phyloP scores from a whole-genome alignment of 345 rosid genomes.

The Populus davidiana region DNA sequence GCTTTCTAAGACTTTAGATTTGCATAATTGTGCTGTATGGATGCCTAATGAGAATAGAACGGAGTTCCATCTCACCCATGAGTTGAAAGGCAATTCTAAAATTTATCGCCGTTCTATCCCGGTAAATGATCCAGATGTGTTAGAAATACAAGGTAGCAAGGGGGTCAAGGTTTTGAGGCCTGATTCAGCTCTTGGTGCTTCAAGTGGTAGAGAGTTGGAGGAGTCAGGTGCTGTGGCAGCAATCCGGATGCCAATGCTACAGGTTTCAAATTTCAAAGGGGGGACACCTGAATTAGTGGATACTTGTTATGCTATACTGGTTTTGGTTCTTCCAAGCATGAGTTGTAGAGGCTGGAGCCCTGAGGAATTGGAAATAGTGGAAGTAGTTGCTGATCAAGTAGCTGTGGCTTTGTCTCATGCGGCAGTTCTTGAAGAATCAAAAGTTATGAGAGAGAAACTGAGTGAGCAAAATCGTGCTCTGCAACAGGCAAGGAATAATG shows the following conservation, averaged over 20 bases:
- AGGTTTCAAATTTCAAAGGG: conserved; percentile 76
- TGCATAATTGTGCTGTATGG: conserved; percentile 87
- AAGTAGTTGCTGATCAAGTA: conserved; percentile 97
- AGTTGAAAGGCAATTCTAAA: conserved; percentile 48
- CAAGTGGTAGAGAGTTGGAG: conserved; percentile 56
- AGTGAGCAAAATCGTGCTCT: conserved; percentile 67
- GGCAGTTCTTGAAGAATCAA: conserved; percentile 91
- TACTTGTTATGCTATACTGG: conserved; percentile 74
- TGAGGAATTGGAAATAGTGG: conserved; percentile 76
- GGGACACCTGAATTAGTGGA: conserved; percentile 82
- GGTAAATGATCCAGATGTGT: conserved; percentile 55
- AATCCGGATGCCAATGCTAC: conserved; percentile 89
- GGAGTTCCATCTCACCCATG: conserved; percentile 72
- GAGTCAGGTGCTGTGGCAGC: conserved; percentile 82
- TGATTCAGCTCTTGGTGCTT: conserved; percentile 64
- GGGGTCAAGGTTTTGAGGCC: conserved; percentile 62
- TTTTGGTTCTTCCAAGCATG: conserved; percentile 64
- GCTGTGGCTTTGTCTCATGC: conserved; percentile 98
- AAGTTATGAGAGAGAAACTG: conserved; percentile 76
- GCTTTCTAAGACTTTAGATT: conserved; percentile 82
- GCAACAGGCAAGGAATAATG: conserved; percentile 74
- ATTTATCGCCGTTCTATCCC: conserved; percentile 38
- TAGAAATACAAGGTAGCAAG: conserved; percentile 53
- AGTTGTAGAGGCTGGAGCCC: conserved; percentile 57
- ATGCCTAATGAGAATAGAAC: conserved; percentile 81